A percentile compares a stretch with the other conserved stretches of the same genome.
phyloP scores from a whole-genome alignment of 2,329 filamentous ascomycete species.

The Cucurbitaria berberidis region DNA sequence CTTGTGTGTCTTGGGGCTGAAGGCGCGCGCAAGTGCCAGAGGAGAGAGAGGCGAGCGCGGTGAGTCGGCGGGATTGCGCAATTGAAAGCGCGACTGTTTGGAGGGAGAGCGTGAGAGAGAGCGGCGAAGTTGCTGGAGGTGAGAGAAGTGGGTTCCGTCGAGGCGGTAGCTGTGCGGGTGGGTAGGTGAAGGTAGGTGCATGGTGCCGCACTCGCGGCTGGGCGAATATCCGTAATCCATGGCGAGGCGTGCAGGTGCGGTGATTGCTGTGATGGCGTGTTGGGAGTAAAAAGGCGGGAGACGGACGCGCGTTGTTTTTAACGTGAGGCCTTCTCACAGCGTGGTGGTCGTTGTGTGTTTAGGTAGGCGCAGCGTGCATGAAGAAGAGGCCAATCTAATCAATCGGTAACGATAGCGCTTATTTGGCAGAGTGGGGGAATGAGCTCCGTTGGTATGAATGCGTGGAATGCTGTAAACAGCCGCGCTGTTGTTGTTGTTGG shows the following conservation, averaged over 20 bases:
- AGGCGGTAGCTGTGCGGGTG: conserved; percentile 73
- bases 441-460: conserved; percentile 35
- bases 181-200: conserved; percentile 86
- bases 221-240: conserved; percentile 60
- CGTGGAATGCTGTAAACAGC: conserved; percentile 31
- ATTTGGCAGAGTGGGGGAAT: conserved; percentile 15
- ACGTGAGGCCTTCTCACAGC: conserved; percentile 10
- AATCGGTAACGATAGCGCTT: conserved; percentile 38
- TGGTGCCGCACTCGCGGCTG: conserved; percentile 70
- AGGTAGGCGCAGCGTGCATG: conserved; percentile 28
- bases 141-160: conserved; percentile 71
- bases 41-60: conserved; percentile 52
- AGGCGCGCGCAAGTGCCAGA: conserved; percentile 53
- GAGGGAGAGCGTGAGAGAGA: conserved; percentile 94
- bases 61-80: conserved; percentile 59
- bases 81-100: conserved; percentile 72
- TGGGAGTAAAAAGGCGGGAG: no score
- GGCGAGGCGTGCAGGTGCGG: conserved; percentile 9
- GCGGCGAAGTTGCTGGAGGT: conserved; percentile 81
- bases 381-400: conserved; percentile 26
- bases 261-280: conserved; percentile 2
- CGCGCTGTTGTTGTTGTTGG: conserved; percentile 20
- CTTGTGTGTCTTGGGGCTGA: conserved; percentile 51
- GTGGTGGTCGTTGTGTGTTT: conserved; percentile 11
- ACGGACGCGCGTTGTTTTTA: no score